Evolutionary conservation across 805 yeast species (phyloP), one percentile per base, ranked within the genome.

Genomic region (Wickerhamiella allomyrinae): DNA sequence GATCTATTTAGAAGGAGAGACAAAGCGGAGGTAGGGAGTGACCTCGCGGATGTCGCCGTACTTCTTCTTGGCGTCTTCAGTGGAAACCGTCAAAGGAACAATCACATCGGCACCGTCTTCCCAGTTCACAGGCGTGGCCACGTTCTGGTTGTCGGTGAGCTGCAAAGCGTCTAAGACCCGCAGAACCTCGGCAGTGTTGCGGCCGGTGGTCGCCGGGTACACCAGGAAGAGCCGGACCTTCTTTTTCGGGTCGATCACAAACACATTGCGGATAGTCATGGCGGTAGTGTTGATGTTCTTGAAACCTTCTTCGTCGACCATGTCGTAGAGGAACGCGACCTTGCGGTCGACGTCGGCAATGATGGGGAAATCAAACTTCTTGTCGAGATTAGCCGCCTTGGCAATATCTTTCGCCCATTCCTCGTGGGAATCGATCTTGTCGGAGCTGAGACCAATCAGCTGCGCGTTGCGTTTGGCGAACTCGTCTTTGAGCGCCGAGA

Each of bases 41-140:
- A 86, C 77, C 59, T 76, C 79, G 59, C 73, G 76, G 70, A 85
- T 84, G 50, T 78, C 76, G 51, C 94, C 94, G 66, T 82, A 86
- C 67, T 83, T 82, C 55, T 74, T 73, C 68, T 76, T 72, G 34
- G 85, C 87, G 41, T 70, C 85, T 57, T 73, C 89, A 60, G 83
- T 80, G 44, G 79, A 70, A 43, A 87, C 82, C 37, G 79, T 64
- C 51, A 94, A 93, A 58, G 93, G 95, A 49, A 87, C 81, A 60
- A 86, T 86, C 44, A 87, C 95, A 60, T 86, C 95, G 55, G 83
- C 74, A 52, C 95, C 95, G 42, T 72, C 77, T 45, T 69, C 71
- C 96, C 96, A 86, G 74, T 87, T 76, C 59, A 83, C 81, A 46
- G 95, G 95, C 36, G 95, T 86, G 47, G 83, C 91, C 51, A 86